These are phyloP conservation scores for Populus davidiana DNA, from an alignment of 345 rosid genomes.

Conservation along the genomic window DNA sequence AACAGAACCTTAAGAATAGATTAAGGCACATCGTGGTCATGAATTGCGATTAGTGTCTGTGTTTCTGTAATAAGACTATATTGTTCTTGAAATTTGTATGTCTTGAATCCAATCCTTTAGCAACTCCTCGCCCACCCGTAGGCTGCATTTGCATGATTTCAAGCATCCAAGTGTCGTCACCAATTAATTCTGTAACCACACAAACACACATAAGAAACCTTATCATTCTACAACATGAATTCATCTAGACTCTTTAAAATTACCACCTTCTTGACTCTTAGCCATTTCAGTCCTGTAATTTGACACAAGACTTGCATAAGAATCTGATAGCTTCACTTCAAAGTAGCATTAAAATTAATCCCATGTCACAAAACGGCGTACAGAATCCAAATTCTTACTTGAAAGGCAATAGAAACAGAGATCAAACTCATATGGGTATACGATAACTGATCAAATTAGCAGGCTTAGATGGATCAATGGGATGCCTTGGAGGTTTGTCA, in stretches of 20 bases:
- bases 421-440: not conserved
- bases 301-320: no score
- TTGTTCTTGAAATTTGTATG: constrained; percentile 54
- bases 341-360: no score
- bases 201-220: not conserved
- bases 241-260: no score
- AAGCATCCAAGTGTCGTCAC: not conserved
- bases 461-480: no score
- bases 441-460: no score
- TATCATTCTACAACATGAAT: no score
- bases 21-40: constrained; percentile 45
- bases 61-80: constrained; percentile 40
- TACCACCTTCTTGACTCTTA: no score
- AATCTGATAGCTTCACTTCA: no score
- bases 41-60: constrained; percentile 14
- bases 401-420: not conserved
- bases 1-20: constrained; percentile 46
- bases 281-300: no score
- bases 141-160: constrained; percentile 33
- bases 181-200: not conserved
- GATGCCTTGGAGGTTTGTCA: not conserved
- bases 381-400: not conserved
- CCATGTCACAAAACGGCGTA: no score
- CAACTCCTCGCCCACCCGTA: constrained; percentile 51
- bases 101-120: constrained; percentile 51